phyloP scores from a whole-genome alignment of 2,329 filamentous ascomycete species.

The Fusarium sp. region DNA sequence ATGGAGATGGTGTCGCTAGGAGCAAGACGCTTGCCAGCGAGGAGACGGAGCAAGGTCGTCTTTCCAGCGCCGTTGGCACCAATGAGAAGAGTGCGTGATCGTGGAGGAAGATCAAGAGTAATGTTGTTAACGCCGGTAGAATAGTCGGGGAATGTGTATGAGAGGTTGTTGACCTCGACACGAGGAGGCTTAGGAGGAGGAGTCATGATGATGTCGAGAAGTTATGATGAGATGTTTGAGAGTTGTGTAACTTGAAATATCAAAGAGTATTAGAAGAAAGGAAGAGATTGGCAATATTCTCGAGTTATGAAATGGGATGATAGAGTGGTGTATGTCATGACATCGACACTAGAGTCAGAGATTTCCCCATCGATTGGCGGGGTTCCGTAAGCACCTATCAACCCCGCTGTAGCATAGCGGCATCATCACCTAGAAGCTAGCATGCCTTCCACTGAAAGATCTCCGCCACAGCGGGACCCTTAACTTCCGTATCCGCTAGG shows the following conservation, averaged over 20 bases:
- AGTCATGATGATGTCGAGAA: conserved; percentile 42
- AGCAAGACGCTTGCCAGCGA: conserved; percentile 94
- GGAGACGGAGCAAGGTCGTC: conserved; percentile 92
- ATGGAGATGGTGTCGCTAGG: conserved; percentile 80
- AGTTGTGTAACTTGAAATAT: neutral
- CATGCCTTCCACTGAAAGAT: conserved; percentile 33
- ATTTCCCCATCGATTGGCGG: conserved; percentile 40
- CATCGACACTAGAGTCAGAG: conserved; percentile 10
- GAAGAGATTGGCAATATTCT: neutral
- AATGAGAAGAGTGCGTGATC: conserved; percentile 89
- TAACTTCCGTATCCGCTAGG: conserved; percentile 5
- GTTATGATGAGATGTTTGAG: neutral
- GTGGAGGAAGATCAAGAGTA: conserved; percentile 78
- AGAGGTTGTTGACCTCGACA: conserved; percentile 80
- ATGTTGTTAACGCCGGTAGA: conserved; percentile 81
- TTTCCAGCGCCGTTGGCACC: conserved; percentile 98
- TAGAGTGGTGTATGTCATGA: conserved; percentile 3
- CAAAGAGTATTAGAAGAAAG: neutral
- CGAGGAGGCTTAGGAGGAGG: conserved; percentile 58
- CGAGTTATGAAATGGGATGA: neutral
- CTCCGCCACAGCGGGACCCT: neutral
- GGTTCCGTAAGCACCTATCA: conserved; percentile 11
- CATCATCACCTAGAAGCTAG: conserved; percentile 31
- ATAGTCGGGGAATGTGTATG: conserved; percentile 89
- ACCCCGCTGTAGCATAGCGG: conserved; percentile 32